Conservation (phyloP, 768 basidiomycete species). For the Psilocybe tampanensis region DNA sequence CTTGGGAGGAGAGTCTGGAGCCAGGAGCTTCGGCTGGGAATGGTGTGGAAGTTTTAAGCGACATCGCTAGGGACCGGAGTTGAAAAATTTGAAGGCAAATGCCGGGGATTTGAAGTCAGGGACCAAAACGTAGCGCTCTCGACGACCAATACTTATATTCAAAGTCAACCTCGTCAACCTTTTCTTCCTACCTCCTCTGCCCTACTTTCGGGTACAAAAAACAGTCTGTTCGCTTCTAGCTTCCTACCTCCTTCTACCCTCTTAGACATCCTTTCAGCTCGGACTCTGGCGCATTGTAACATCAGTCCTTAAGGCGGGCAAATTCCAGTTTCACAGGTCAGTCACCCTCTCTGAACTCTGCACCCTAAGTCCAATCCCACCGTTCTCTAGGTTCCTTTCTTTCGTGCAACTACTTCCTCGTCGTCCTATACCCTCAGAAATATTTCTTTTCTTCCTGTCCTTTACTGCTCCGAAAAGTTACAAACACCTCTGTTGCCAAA, state of each 20-base stretch:
- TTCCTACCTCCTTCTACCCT: constrained; percentile 19
- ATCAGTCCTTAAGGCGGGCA: constrained; percentile 81
- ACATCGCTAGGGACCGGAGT: constrained; percentile 41
- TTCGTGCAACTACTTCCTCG: constrained; percentile 67
- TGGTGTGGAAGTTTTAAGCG: constrained; percentile 20
- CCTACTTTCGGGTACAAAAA: constrained; percentile 40
- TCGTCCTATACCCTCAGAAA: constrained; percentile 52
- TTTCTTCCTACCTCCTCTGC: constrained; percentile 36
- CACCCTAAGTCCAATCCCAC: constrained; percentile 24
- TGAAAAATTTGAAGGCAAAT: constrained; percentile 52
- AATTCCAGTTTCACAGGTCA: constrained; percentile 67
- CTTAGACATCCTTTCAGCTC: constrained; percentile 28
- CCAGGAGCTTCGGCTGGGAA: constrained; percentile 6
- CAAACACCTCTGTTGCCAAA: constrained; percentile 46
- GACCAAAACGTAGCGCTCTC: constrained; percentile 44
- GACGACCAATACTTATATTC: constrained; percentile 48
- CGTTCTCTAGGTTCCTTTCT: constrained; percentile 46
- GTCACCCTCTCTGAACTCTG: constrained; percentile 26
- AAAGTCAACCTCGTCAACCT: constrained; percentile 32
- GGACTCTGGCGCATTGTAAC: constrained; percentile 71
- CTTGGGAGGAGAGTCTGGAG: not conserved
- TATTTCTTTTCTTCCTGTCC: constrained; percentile 55
- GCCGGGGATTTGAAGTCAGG: constrained; percentile 50
- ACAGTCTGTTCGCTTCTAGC: constrained; percentile 42
- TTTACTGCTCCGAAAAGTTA: constrained; percentile 56